Percentiles rank a stretch among this genome's conserved stretches.
Conservation (phyloP, 352 stramenopile genomes). For the Elongisporangium undulatum region DNA sequence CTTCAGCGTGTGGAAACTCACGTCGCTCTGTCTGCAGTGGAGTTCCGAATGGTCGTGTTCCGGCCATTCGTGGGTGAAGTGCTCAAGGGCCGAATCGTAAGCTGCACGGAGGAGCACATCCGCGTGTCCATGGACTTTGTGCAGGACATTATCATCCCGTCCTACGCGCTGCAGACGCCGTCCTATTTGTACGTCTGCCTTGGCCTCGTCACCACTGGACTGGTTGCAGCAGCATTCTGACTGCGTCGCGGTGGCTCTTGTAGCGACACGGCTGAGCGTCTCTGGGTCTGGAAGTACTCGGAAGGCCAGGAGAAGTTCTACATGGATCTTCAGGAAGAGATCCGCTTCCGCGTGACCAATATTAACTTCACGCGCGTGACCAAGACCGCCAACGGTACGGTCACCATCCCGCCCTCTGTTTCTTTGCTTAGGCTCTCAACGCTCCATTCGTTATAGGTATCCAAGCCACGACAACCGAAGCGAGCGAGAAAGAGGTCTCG, state of each 20-base stretch:
- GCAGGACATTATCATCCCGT: conserved; percentile 88
- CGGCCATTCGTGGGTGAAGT: conserved; percentile 85
- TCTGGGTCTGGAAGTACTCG: conserved; percentile 88
- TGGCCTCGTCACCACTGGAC: background rate
- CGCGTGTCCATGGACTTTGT: conserved; percentile 89
- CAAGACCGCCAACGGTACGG: conserved; percentile 75
- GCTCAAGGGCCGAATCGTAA: conserved; percentile 85
- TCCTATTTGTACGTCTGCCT: conserved; percentile 69
- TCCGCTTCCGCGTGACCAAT: conserved; percentile 83
- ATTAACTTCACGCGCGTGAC: conserved; percentile 88
- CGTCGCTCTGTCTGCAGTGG: conserved; percentile 30
- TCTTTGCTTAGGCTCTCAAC: background rate
- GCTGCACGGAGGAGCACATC: conserved; percentile 87
- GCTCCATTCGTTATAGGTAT: conserved; percentile 32
- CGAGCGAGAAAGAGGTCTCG: conserved; percentile 54
- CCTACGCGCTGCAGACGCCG: conserved; percentile 82
- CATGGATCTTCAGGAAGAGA: conserved; percentile 87
- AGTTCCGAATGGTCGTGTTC: conserved; percentile 90
- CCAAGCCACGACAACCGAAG: conserved; percentile 80
- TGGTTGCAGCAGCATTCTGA: background rate
- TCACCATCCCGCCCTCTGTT: background rate
- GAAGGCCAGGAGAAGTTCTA: conserved; percentile 86
- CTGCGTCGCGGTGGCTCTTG: background rate
- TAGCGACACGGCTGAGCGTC: conserved; percentile 67
- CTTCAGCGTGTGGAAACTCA: background rate